phyloP scores from a whole-genome alignment of 2,329 filamentous ascomycete genomes.

The Aaosphaeria pasadenensis region DNA sequence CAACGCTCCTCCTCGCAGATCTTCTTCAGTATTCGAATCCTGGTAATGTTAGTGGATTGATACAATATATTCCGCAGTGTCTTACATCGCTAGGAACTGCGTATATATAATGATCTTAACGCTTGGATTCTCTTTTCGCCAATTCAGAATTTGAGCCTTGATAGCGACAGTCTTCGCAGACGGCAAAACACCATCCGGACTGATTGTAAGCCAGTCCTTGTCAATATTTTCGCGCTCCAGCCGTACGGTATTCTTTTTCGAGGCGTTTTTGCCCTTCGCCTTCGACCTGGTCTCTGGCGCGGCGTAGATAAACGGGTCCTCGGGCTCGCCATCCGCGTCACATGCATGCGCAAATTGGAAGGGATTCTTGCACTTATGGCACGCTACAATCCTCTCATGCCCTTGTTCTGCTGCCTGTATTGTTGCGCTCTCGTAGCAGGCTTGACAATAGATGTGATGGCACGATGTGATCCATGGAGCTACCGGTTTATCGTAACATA shows the following conservation, averaged over 20 bases:
- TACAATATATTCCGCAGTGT: not conserved
- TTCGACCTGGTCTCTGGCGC: slow-evolving; percentile 15
- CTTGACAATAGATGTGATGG: slow-evolving; percentile 54
- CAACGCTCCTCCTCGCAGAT: slow-evolving; percentile 53
- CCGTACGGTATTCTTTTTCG: slow-evolving; percentile 1
- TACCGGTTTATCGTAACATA: slow-evolving; percentile 40
- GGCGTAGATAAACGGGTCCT: not conserved
- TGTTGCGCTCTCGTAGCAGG: slow-evolving; percentile 42
- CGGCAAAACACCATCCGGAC: slow-evolving; percentile 38
- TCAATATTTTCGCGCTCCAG: slow-evolving; percentile 25
- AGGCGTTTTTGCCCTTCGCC: slow-evolving; percentile 13
- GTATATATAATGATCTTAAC: slow-evolving; percentile 61
- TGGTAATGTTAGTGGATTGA: slow-evolving; percentile 10
- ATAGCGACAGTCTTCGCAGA: slow-evolving; percentile 46
- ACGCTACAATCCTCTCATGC: slow-evolving; percentile 10
- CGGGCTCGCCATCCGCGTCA: slow-evolving; percentile 12
- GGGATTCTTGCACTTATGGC: slow-evolving; percentile 31
- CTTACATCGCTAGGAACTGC: slow-evolving; percentile 53
- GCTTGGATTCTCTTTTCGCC: slow-evolving; percentile 41
- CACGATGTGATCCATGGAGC: slow-evolving; percentile 50
- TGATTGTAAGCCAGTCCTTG: slow-evolving; percentile 37
- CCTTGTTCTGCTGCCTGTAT: slow-evolving; percentile 21
- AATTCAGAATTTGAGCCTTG: slow-evolving; percentile 46
- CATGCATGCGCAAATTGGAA: slow-evolving; percentile 20
- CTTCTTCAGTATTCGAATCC: slow-evolving; percentile 47